Evolutionary conservation across 257 asterid species (phyloP), one percentile per base, ranked within the genome.

Genomic region (Ocimum tenuiflorum): DNA sequence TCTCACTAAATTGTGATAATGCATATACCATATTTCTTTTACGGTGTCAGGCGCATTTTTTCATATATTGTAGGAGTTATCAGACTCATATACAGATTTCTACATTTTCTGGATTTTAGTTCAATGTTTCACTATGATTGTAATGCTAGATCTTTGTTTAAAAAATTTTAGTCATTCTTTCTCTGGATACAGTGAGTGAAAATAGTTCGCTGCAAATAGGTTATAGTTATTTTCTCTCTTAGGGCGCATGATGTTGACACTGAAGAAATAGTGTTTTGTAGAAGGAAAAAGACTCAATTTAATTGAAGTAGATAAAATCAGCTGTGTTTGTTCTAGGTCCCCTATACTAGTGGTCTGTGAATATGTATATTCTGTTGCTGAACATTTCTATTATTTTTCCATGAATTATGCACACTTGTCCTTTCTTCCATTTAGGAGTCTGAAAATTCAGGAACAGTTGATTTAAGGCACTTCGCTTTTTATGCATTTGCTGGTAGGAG

Each of bases 401-500:
- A 17, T 50, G 27, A 20, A 57, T 15, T 51, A 57, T 68, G 69
- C 69, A 57, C 45, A 13, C 50, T 64, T 51, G 54, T 24, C 54
- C 43, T 79, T 56, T 69, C 51, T 67, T 47, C 59, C 72, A 38
- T 67, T 45, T 77, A 94, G 99, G 81, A 59, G 31, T 75, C 88
- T 45, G 99, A 90, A 46, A 85, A 62, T 86, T 76, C 92, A 22
- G 95, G 89, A 53, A 75, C 73, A 7, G 86, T 81, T 69, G 96
- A 94, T 76, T 73, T 90, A 65, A 91, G 91, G 43, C 97, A 94
- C 85, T 94, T 94, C 78, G 96, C 94, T 45, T 67, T 90, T 63
- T 90, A 86, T 83, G 96, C 99, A 73, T 85, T 94, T 81, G 87
- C 95, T 20, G 97, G 97, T 69, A 84, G 86, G 65, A 86, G 85